These are phyloP conservation scores for Kuraishia hungarica DNA, from an alignment of 805 yeast species.

Conservation along the genomic window DNA sequence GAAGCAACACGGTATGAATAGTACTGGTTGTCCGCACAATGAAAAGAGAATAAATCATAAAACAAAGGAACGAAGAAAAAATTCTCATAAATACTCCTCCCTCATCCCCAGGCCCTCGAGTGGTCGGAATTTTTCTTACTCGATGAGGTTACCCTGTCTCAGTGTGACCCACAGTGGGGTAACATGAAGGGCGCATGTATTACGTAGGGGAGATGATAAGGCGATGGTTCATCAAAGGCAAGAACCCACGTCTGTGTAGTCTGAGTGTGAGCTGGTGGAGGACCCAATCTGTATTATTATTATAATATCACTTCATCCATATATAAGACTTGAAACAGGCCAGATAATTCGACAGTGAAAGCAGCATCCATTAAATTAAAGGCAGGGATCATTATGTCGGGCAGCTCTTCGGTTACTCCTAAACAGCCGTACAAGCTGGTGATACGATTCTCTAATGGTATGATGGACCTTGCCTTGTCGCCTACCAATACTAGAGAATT, in stretches of 20 bases:
- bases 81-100: neutral
- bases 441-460: slow-evolving; percentile 38
- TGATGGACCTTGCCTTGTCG: slow-evolving; percentile 32
- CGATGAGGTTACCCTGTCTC: neutral
- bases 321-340: no score
- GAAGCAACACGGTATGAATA: slow-evolving; percentile 63
- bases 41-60: slow-evolving; percentile 14
- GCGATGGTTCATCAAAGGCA: neutral
- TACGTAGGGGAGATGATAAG: neutral
- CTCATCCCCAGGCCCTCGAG: neutral
- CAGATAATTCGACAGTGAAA: no score
- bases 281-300: no score
- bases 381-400: neutral
- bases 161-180: neutral
- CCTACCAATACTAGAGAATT: slow-evolving; percentile 21
- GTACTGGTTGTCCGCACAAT: slow-evolving; percentile 75
- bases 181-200: neutral
- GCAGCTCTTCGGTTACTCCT: neutral
- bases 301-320: no score
- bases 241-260: neutral
- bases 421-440: slow-evolving; percentile 13
- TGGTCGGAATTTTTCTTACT: neutral
- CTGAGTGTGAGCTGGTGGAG: no score
- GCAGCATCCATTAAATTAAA: no score
- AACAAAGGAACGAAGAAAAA: neutral